Evolutionary conservation across 805 yeast genomes (phyloP).

Genomic region (Metschnikowia bowlesiae): DNA sequence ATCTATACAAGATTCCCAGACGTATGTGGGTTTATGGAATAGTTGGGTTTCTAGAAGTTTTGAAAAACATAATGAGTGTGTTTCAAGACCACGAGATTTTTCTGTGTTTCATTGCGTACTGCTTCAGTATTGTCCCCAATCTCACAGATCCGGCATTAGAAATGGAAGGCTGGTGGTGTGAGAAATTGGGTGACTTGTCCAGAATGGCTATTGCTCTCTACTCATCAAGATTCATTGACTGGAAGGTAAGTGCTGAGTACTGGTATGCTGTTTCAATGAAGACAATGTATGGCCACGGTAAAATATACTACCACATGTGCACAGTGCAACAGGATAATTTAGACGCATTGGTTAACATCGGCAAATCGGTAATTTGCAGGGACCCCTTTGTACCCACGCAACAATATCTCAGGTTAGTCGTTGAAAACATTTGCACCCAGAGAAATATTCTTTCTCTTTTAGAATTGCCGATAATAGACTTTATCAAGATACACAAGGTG

Average conservation of each 20-base stretch:
- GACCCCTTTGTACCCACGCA: conserved; percentile 83
- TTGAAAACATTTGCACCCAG: conserved; percentile 72
- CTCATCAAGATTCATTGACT: conserved; percentile 74
- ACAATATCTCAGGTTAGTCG: conserved; percentile 70
- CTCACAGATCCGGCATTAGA: conserved; percentile 52
- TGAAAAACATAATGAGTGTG: conserved; percentile 68
- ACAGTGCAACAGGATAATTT: conserved; percentile 76
- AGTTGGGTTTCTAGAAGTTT: conserved; percentile 72
- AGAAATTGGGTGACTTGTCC: conserved; percentile 79
- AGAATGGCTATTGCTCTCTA: conserved; percentile 85
- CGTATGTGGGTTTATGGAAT: conserved; percentile 85
- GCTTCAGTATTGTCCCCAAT: conserved; percentile 57
- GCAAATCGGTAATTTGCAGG: conserved; percentile 72
- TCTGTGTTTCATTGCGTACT: conserved; percentile 67
- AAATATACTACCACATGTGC: conserved; percentile 81
- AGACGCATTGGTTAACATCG: conserved; percentile 75
- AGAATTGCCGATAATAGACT: conserved; percentile 57
- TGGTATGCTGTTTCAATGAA: conserved; percentile 78
- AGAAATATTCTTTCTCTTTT: conserved; percentile 54
- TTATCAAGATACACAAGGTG: conserved; percentile 65
- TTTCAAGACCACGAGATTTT: conserved; percentile 77
- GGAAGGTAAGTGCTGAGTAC: conserved; percentile 78
- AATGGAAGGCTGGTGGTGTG: conserved; percentile 76
- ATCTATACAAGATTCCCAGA: conserved; percentile 71
- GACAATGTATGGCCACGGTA: conserved; percentile 77